These are phyloP conservation scores for Leccinum fibrillosum DNA, from an alignment of 768 basidiomycete genomes.

Conservation along the genomic window DNA sequence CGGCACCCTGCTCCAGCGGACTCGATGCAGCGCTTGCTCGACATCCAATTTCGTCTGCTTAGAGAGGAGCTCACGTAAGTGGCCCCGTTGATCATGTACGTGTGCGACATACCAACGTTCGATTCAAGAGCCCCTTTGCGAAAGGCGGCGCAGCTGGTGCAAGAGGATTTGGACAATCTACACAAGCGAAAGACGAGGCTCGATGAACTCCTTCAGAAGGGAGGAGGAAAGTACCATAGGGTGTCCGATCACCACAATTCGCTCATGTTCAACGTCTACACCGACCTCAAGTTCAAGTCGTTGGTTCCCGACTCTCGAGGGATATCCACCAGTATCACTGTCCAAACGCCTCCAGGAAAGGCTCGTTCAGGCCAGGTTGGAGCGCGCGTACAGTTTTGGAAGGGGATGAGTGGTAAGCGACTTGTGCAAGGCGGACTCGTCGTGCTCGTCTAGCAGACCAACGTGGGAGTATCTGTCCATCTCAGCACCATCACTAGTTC, in stretches of 20 bases:
- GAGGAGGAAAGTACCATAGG: conserved; percentile 58
- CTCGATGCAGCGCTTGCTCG: conserved; percentile 64
- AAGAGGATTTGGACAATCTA: conserved; percentile 39
- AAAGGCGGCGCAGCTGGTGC: conserved; percentile 45
- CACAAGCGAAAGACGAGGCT: conserved; percentile 36
- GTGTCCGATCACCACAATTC: conserved; percentile 40
- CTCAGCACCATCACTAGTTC: conserved; percentile 52
- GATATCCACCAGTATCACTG: conserved; percentile 42
- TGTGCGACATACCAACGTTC: neutral
- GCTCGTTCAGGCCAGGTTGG: conserved; percentile 40
- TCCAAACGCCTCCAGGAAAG: conserved; percentile 55
- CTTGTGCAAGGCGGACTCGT: conserved; percentile 56
- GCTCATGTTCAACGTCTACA: conserved; percentile 63
- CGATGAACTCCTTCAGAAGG: conserved; percentile 41
- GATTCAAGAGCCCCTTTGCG: conserved; percentile 49
- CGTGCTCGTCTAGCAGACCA: conserved; percentile 1
- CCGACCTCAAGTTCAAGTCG: conserved; percentile 45
- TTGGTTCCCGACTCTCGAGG: conserved; percentile 49
- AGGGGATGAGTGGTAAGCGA: conserved; percentile 54
- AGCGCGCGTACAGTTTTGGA: conserved; percentile 56
- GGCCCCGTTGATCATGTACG: neutral
- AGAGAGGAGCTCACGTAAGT: conserved; percentile 68
- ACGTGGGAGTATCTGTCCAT: conserved; percentile 38
- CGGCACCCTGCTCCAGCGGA: conserved; percentile 57
- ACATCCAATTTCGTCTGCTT: conserved; percentile 72